These are phyloP conservation scores for Lithohypha guttulata DNA, from an alignment of 2,329 filamentous ascomycete species.

Conservation along the genomic window DNA sequence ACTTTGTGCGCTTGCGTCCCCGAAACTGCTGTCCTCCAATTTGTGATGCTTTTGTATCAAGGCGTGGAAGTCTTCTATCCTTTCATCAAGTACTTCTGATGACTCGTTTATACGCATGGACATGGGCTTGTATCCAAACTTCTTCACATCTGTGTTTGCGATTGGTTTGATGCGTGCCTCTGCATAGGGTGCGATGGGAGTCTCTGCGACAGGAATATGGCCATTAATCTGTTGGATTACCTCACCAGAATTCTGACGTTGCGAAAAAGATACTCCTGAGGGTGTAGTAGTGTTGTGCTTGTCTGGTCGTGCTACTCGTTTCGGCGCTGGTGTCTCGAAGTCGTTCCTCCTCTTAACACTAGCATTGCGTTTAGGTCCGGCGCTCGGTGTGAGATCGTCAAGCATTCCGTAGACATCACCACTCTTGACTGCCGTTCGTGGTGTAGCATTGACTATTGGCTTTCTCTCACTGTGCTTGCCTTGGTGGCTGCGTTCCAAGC, in stretches of 20 bases:
- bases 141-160: conserved; percentile 78
- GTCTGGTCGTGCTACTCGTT: conserved; percentile 34
- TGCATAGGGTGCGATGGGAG: conserved; percentile 59
- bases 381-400: conserved; percentile 58
- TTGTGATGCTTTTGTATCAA: conserved; percentile 63
- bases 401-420: conserved; percentile 78
- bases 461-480: conserved; percentile 55
- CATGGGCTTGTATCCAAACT: conserved; percentile 83
- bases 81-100: conserved; percentile 86
- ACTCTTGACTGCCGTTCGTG: conserved; percentile 46
- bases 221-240: conserved; percentile 73
- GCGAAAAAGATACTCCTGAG: conserved; percentile 52
- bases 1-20: conserved; percentile 73
- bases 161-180: conserved; percentile 75
- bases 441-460: conserved; percentile 44
- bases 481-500: conserved; percentile 64
- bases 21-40: conserved; percentile 70
- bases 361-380: conserved; percentile 36
- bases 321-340: conserved; percentile 36
- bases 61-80: conserved; percentile 80
- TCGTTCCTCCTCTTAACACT: conserved; percentile 44
- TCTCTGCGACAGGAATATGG: conserved; percentile 55
- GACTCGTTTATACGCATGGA: conserved; percentile 90
- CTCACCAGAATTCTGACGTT: conserved; percentile 69
- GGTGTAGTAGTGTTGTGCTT: conserved; percentile 24